These are phyloP conservation scores for Botrytis medusae DNA, from an alignment of 2,329 filamentous ascomycete genomes.

Conservation along the genomic window DNA sequence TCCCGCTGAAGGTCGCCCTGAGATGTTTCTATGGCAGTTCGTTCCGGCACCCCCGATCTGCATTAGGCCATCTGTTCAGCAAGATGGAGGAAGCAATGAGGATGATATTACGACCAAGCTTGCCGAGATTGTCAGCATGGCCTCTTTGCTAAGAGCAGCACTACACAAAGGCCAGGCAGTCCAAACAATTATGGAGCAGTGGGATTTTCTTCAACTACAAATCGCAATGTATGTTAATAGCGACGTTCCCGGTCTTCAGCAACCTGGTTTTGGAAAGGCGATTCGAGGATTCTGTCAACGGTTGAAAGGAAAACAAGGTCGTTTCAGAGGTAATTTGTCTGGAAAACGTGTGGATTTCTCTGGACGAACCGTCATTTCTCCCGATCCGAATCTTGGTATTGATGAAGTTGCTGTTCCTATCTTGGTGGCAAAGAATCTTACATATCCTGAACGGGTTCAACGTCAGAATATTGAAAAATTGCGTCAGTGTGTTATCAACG, in stretches of 20 bases:
- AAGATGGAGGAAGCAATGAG: constrained; percentile 90
- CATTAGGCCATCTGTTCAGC: constrained; percentile 89
- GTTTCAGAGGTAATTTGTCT: constrained; percentile 93
- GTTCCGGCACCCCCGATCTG: constrained; percentile 91
- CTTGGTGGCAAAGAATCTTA: constrained; percentile 92
- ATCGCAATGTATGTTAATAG: constrained; percentile 99
- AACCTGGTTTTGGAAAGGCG: constrained; percentile 80
- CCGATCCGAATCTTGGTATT: constrained; percentile 90
- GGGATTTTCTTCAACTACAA: constrained; percentile 94
- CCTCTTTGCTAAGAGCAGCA: constrained; percentile 79
- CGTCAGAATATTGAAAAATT: constrained; percentile 84
- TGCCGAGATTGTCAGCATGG: constrained; percentile 94
- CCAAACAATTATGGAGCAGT: constrained; percentile 92
- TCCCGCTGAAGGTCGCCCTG: constrained; percentile 80
- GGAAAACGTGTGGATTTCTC: constrained; percentile 99
- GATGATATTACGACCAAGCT: constrained; percentile 96
- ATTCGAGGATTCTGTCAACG: constrained; percentile 94
- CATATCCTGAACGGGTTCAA: constrained; percentile 87
- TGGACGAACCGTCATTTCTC: constrained; percentile 94
- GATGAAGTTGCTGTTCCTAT: constrained; percentile 91
- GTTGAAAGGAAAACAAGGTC: constrained; percentile 94
- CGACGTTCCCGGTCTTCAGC: constrained; percentile 88
- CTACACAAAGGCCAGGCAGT: constrained; percentile 81
- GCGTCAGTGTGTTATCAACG: constrained; percentile 70
- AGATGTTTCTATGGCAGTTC: constrained; percentile 98